Evolutionary conservation across 2,329 filamentous ascomycete genomes (phyloP), one percentile per base, ranked within the genome.

Genomic region (Sporothrix pseudoabietina): DNA sequence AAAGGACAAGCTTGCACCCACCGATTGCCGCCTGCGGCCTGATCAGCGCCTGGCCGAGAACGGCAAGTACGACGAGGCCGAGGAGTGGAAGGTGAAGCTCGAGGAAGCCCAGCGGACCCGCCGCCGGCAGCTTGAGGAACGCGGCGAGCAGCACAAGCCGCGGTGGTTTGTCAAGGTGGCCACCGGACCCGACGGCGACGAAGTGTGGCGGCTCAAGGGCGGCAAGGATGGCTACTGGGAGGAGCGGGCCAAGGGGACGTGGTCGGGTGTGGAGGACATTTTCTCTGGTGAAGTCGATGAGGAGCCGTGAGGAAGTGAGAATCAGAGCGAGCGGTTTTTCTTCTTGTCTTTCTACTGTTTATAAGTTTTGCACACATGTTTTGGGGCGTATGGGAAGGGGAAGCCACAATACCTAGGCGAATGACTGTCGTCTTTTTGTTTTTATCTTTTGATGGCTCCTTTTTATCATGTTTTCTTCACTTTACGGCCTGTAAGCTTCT

Each of bases 151-250:
- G 73, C 91, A 94, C 86, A 87, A 84, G 77, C 93, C 96, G 6
- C 87, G 88, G 77, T 99, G 95, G 94, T 99, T 99, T 80, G 88
- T 90, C 71, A 91, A 88, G 82, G 89, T 92, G 9, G 85, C 86
- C n/a, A 85, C 87, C 32, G 84, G 82, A 2, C 82, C 83, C 16
- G 86, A 88, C 66, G 87, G 87, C 4, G 90, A 92, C 79, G 90
- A 92, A 79, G 85, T 91, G 12, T 93, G 92, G 92, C 87, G 89
- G 78, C 81, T 97, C 76, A 96, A 91, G 83, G 85, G 85, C 2
- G 94, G 94, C 26, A 94, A 91, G 82, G 94, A 97, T 22, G 91
- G 93, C 9, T 99, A 99, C 82, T 99, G 96, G 96, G 94, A 97
- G 79, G 91, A 93, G 82, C 88, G 95, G 75, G 87, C 85, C 2